Conservation (phyloP, 2,329 filamentous ascomycete genomes). For the Hypomyces rosellus region DNA sequence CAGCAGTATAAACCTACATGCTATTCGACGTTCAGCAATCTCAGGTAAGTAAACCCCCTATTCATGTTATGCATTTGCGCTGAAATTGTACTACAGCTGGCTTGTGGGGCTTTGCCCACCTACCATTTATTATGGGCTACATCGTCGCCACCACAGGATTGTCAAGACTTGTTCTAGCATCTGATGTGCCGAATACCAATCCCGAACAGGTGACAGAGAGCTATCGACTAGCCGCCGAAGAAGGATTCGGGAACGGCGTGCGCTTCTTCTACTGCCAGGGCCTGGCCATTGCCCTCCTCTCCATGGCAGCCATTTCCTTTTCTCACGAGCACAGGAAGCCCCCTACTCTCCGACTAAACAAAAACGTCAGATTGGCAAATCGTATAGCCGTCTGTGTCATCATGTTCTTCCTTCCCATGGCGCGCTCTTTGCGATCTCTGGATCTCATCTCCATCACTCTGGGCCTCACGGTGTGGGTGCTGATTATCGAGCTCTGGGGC, state of each 20-base stretch:
- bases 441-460: slow-evolving; percentile 40
- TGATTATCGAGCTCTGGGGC: slow-evolving; percentile 45
- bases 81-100: slow-evolving; percentile 29
- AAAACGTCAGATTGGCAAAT: slow-evolving; percentile 44
- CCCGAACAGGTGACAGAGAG: slow-evolving; percentile 42
- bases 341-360: slow-evolving; percentile 41
- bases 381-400: slow-evolving; percentile 44
- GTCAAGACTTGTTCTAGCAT: slow-evolving; percentile 51
- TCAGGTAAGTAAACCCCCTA: slow-evolving; percentile 28
- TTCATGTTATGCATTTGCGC: background rate
- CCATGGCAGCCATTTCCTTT: slow-evolving; percentile 48
- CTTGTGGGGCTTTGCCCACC: slow-evolving; percentile 50
- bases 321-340: slow-evolving; percentile 51
- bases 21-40: slow-evolving; percentile 47
- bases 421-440: slow-evolving; percentile 38
- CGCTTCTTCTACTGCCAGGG: slow-evolving; percentile 61
- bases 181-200: slow-evolving; percentile 45
- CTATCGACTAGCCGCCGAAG: slow-evolving; percentile 44
- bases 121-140: slow-evolving; percentile 59
- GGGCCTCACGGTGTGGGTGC: slow-evolving; percentile 37
- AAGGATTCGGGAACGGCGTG: slow-evolving; percentile 45
- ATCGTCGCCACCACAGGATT: slow-evolving; percentile 53
- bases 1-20: slow-evolving; percentile 50
- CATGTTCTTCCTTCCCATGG: slow-evolving; percentile 50
- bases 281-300: slow-evolving; percentile 47